Percentiles rank a stretch among this genome's conserved stretches.
Evolutionary conservation across 2,329 filamentous ascomycete species (phyloP).

Genomic region (Paracorniculantispora psalliotae): DNA sequence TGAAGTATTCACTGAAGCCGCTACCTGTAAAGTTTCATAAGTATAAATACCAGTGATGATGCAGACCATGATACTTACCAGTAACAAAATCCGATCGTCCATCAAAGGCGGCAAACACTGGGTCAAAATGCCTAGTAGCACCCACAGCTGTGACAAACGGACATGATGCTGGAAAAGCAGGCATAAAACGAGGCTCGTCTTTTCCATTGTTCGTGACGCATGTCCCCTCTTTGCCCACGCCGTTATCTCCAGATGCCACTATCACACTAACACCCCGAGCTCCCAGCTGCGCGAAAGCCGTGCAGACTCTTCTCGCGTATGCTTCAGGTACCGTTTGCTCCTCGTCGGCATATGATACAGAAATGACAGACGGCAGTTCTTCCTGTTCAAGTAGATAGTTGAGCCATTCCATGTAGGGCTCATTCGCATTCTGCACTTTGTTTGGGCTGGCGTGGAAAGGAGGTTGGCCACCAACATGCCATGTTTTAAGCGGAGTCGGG

Average conservation of each 20-base stretch:
- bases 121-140: slow-evolving; percentile 40
- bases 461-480: slow-evolving; percentile 7
- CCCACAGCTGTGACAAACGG: slow-evolving; percentile 56
- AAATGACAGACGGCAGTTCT: slow-evolving; percentile 55
- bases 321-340: slow-evolving; percentile 56
- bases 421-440: slow-evolving; percentile 47
- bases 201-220: slow-evolving; percentile 9
- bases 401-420: slow-evolving; percentile 63
- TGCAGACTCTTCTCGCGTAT: slow-evolving; percentile 55
- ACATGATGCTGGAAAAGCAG: slow-evolving; percentile 29
- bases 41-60: too few relatives aligned
- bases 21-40: neutral
- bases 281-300: slow-evolving; percentile 57
- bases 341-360: slow-evolving; percentile 63
- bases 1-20: slow-evolving; percentile 24
- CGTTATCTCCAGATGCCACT: slow-evolving; percentile 53
- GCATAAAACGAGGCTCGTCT: slow-evolving; percentile 33
- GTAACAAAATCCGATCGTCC: slow-evolving; percentile 34
- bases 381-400: slow-evolving; percentile 50
- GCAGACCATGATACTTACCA: too few relatives aligned
- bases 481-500: slow-evolving; percentile 9
- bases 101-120: slow-evolving; percentile 46
- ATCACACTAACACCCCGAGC: slow-evolving; percentile 59
- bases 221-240: slow-evolving; percentile 1
- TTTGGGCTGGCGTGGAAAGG: slow-evolving; percentile 12